These are phyloP conservation scores for Lipomyces lipofer DNA, from an alignment of 805 yeast genomes.

Conservation along the genomic window DNA sequence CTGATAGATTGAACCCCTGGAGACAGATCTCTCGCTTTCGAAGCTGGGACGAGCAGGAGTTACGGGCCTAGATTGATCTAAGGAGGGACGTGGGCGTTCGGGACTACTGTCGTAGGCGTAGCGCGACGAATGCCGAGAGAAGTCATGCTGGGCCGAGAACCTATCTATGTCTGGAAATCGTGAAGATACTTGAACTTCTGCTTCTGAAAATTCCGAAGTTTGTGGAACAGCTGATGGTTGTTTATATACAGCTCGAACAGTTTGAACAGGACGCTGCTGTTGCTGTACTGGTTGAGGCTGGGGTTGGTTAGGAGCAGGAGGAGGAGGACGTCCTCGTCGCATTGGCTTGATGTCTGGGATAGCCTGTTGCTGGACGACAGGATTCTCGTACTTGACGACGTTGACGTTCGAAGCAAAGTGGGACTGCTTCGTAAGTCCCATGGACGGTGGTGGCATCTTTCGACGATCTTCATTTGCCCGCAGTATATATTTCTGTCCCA, in stretches of 20 bases:
- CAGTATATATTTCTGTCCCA: constrained; percentile 6
- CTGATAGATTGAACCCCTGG: constrained; percentile 7
- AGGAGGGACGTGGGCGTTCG: background rate
- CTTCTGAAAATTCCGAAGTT: constrained; percentile 14
- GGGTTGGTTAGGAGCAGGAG: too few species aligned
- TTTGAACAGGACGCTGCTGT: too few species aligned
- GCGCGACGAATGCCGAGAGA: background rate
- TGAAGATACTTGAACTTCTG: constrained; percentile 10
- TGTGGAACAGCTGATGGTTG: too few species aligned
- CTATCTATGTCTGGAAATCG: constrained; percentile 10
- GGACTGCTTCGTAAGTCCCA: background rate
- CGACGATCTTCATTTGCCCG: constrained; percentile 1
- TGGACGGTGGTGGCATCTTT: constrained; percentile 24
- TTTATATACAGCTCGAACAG: too few species aligned
- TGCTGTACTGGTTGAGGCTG: too few species aligned
- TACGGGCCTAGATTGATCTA: constrained; percentile 7
- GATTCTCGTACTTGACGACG: constrained; percentile 15
- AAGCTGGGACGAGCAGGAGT: constrained; percentile 9
- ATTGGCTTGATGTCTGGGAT: constrained; percentile 29
- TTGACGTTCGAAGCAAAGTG: background rate
- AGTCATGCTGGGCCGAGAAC: background rate
- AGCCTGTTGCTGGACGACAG: background rate
- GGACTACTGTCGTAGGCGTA: background rate
- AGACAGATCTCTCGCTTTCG: constrained; percentile 5
- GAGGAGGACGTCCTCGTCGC: constrained; percentile 30